These are phyloP conservation scores for Aspergillus egyptiacus DNA, from an alignment of 495 filamentous ascomycete genomes.

Conservation along the genomic window DNA sequence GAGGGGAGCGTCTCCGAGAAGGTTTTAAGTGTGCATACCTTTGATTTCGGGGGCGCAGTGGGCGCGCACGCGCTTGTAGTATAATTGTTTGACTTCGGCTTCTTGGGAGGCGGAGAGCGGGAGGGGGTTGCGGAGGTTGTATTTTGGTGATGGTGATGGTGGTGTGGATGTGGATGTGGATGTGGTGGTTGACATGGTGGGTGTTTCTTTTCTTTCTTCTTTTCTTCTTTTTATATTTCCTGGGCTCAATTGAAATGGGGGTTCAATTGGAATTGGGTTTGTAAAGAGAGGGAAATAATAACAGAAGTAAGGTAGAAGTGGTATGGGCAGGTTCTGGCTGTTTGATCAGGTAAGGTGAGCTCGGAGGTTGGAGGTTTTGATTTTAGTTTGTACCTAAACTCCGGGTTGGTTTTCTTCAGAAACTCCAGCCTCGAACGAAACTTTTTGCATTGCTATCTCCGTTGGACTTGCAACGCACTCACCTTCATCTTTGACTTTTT, in stretches of 20 bases:
- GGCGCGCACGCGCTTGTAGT: conserved; percentile 75
- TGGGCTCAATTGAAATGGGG: background rate
- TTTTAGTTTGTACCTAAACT: too few relatives aligned
- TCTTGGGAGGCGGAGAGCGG: conserved; percentile 92
- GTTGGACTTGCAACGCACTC: background rate
- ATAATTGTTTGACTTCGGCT: conserved; percentile 81
- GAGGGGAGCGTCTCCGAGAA: too few relatives aligned
- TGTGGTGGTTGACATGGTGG: conserved; percentile 4
- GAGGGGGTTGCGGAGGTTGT: conserved; percentile 66
- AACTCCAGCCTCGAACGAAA: too few relatives aligned
- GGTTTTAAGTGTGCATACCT: conserved; percentile 58
- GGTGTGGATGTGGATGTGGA: too few relatives aligned
- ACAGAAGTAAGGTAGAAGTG: background rate
- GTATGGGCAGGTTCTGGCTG: background rate
- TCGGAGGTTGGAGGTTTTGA: background rate
- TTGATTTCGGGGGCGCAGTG: conserved; percentile 81
- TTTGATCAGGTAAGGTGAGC: background rate
- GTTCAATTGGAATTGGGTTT: background rate
- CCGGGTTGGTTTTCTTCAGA: too few relatives aligned
- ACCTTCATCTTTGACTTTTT: background rate
- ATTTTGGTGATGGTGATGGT: too few relatives aligned
- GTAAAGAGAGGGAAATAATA: background rate
- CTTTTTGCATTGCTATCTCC: background rate
- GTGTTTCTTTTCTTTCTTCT: background rate
- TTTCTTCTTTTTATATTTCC: background rate